A percentile compares a stretch with the other conserved stretches of the same genome.
phyloP scores from a whole-genome alignment of 1,284 basidiomycete species.

The Rhodotorula sp. region DNA sequence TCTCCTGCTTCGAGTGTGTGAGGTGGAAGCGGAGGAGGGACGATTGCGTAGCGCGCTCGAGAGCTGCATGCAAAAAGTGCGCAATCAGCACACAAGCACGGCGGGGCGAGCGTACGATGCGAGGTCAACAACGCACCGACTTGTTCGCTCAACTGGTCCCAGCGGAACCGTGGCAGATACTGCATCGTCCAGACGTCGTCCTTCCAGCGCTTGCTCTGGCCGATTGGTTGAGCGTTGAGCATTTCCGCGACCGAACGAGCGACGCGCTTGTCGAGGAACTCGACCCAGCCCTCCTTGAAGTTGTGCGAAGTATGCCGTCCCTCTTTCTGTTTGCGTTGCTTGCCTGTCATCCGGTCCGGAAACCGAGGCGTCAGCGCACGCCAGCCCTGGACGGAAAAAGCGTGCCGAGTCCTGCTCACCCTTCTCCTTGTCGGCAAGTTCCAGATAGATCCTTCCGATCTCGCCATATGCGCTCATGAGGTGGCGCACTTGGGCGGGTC shows the following conservation, averaged over 20 bases:
- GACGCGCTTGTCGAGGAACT: slow-evolving; percentile 89
- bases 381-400: slow-evolving; percentile 42
- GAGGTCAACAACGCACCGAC: slow-evolving; percentile 67
- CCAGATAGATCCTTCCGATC: slow-evolving; percentile 46
- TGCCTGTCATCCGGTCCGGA: slow-evolving; percentile 62
- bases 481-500: slow-evolving; percentile 91
- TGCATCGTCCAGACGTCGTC: slow-evolving; percentile 99
- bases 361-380: background rate
- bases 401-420: slow-evolving; percentile 9
- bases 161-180: slow-evolving; percentile 95
- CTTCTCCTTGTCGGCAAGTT: slow-evolving; percentile 22
- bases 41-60: slow-evolving; percentile 84
- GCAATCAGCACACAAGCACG: background rate
- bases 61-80: slow-evolving; percentile 58
- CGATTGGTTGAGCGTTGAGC: slow-evolving; percentile 94
- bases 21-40: slow-evolving; percentile 87
- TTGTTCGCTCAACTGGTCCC: slow-evolving; percentile 98
- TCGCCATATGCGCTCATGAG: slow-evolving; percentile 54
- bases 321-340: slow-evolving; percentile 69
- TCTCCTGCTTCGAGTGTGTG: slow-evolving; percentile 80
- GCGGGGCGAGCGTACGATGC: background rate
- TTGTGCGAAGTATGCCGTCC: slow-evolving; percentile 54
- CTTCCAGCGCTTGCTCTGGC: slow-evolving; percentile 80
- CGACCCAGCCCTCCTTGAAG: slow-evolving; percentile 97
- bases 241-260: slow-evolving; percentile 88